phyloP scores from a whole-genome alignment of 2,329 filamentous ascomycete species.

The Epichloe sp. region DNA sequence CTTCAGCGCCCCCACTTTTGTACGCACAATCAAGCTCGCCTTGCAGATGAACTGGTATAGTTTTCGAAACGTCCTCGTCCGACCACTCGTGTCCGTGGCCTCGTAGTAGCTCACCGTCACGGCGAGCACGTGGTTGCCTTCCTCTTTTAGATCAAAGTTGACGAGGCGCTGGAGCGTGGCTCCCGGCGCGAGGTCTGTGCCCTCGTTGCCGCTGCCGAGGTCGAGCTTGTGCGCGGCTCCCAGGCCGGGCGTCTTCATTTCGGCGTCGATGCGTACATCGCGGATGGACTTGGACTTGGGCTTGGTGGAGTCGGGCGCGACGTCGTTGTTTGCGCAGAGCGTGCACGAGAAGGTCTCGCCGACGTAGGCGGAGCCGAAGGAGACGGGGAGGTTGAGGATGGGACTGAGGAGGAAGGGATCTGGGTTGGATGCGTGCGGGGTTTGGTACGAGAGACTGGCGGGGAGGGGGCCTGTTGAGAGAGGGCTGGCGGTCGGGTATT shows the following conservation, averaged over 20 bases:
- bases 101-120: conserved; percentile 94
- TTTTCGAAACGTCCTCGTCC: conserved; percentile 80
- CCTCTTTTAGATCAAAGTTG: conserved; percentile 79
- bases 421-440: conserved; percentile 31
- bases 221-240: conserved; percentile 48
- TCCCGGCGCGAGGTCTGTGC: conserved; percentile 41
- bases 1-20: conserved; percentile 61
- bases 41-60: conserved; percentile 95
- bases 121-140: conserved; percentile 84
- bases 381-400: conserved; percentile 70
- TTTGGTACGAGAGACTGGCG: conserved; percentile 61
- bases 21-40: conserved; percentile 76
- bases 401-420: conserved; percentile 46
- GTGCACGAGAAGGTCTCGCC: conserved; percentile 93
- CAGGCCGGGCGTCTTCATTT: conserved; percentile 80
- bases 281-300: conserved; percentile 46
- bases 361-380: conserved; percentile 90
- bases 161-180: conserved; percentile 71
- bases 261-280: conserved; percentile 71
- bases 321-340: conserved; percentile 88
- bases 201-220: conserved; percentile 25
- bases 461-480: conserved; percentile 33
- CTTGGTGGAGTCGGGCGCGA: conserved; percentile 17
- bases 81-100: conserved; percentile 54
- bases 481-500: conserved; percentile 47